These are phyloP conservation scores for Leishmania aethiopica DNA, from an alignment of 208 protist genomes.

Conservation along the genomic window DNA sequence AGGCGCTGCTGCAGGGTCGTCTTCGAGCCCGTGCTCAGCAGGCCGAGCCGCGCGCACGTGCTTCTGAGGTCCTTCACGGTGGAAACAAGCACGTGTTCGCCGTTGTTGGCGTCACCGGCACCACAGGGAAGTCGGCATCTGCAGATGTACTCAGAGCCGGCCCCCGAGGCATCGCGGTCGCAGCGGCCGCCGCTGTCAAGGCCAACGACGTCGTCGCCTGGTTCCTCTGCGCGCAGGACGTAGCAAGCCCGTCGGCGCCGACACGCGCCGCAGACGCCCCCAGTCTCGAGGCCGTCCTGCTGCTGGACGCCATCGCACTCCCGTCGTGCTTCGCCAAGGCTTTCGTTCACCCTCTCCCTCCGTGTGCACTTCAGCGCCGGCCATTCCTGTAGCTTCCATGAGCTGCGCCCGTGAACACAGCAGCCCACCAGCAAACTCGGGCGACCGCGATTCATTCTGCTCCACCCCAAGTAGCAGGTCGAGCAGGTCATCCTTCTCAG, in stretches of 20 bases:
- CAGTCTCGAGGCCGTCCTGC: not conserved
- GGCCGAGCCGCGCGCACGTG: conserved; percentile 37
- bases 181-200: not conserved
- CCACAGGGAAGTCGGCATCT: not conserved
- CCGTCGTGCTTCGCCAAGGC: not conserved
- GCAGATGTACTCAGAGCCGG: not conserved
- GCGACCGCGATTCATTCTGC: not conserved
- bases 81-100: not conserved
- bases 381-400: not conserved
- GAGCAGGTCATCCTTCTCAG: conserved; percentile 40
- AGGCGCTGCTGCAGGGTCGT: conserved; percentile 41
- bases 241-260: not conserved
- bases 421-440: not conserved
- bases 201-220: not conserved
- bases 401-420: not conserved
- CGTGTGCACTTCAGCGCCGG: not conserved
- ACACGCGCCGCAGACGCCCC: not conserved
- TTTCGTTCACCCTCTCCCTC: not conserved
- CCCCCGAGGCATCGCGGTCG: not conserved
- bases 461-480: conserved; percentile 22
- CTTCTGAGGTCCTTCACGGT: conserved; percentile 36
- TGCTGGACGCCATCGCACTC: not conserved
- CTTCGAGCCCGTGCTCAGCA: conserved; percentile 49
- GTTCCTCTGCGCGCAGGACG: not conserved
- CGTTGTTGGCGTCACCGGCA: not conserved